These are phyloP conservation scores for Hortiboletus campestris DNA, from an alignment of 768 basidiomycete genomes.

Conservation along the genomic window DNA sequence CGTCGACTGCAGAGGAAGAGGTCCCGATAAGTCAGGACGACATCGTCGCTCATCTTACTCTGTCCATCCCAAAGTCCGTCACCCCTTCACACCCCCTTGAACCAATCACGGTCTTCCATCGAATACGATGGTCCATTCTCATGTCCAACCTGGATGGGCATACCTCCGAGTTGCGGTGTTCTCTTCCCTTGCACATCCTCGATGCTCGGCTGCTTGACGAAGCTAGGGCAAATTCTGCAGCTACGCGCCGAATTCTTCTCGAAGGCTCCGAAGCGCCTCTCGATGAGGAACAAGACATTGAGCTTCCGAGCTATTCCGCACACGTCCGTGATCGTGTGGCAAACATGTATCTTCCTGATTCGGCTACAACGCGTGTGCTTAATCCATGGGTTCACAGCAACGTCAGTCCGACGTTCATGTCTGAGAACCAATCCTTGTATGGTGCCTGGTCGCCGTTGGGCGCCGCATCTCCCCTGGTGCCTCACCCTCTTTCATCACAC, in stretches of 20 bases:
- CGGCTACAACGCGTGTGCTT: conserved; percentile 57
- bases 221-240: conserved; percentile 67
- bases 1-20: conserved; percentile 13
- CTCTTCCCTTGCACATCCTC: conserved; percentile 84
- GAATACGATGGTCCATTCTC: conserved; percentile 75
- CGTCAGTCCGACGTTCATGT: conserved; percentile 37
- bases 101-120: conserved; percentile 74
- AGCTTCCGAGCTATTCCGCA: conserved; percentile 85
- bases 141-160: conserved; percentile 90
- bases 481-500: conserved; percentile 29
- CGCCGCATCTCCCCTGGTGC: conserved; percentile 39
- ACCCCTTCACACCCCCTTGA: conserved; percentile 75
- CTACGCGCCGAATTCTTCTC: conserved; percentile 58
- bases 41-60: conserved; percentile 56
- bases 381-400: conserved; percentile 58
- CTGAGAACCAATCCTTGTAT: conserved; percentile 16
- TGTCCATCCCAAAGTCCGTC: conserved; percentile 56
- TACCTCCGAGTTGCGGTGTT: conserved; percentile 91
- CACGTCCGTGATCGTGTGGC: conserved; percentile 91
- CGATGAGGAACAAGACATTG: conserved; percentile 58
- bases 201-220: conserved; percentile 72
- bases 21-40: conserved; percentile 40
- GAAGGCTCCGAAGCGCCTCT: conserved; percentile 37
- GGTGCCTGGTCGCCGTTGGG: conserved; percentile 32
- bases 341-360: conserved; percentile 67